Conservation (phyloP, 768 basidiomycete species). For the Kondoa malvinella region DNA sequence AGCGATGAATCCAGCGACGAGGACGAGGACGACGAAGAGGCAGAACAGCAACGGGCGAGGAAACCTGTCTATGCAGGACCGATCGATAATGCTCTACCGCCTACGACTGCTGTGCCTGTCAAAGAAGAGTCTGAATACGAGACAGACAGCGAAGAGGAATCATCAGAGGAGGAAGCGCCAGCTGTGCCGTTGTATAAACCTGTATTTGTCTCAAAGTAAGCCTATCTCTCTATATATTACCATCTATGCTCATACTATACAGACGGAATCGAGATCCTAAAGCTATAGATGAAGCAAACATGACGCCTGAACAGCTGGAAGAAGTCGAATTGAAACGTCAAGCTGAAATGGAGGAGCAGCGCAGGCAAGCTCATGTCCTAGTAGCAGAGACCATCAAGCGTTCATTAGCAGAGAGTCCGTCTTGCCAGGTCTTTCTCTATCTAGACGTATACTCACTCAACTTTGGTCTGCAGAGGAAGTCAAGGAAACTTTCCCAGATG, state of each 20-base stretch:
- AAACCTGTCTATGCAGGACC: background rate
- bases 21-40: slow-evolving; percentile 38
- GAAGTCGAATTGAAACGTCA: slow-evolving; percentile 54
- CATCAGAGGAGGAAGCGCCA: slow-evolving; percentile 50
- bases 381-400: slow-evolving; percentile 86
- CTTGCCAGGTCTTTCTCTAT: background rate
- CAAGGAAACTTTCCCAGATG: slow-evolving; percentile 60
- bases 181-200: slow-evolving; percentile 69
- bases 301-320: slow-evolving; percentile 49
- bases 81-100: slow-evolving; percentile 50
- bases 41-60: slow-evolving; percentile 34
- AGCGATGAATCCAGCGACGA: slow-evolving; percentile 26
- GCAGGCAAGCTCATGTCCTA: slow-evolving; percentile 73
- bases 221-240: slow-evolving; percentile 9
- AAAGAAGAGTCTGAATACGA: slow-evolving; percentile 41
- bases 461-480: slow-evolving; percentile 97
- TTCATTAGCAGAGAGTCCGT: slow-evolving; percentile 77
- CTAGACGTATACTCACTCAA: too few species aligned
- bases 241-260: background rate
- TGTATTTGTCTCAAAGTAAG: slow-evolving; percentile 86
- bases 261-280: slow-evolving; percentile 37
- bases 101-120: background rate
- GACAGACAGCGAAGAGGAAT: slow-evolving; percentile 47
- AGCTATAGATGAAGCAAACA: slow-evolving; percentile 48
- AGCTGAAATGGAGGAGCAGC: slow-evolving; percentile 59